A percentile compares a stretch with the other conserved stretches of the same genome.
Evolutionary conservation across 2,329 filamentous ascomycete genomes (phyloP).

Genomic region (Diaporthe citriasiana): DNA sequence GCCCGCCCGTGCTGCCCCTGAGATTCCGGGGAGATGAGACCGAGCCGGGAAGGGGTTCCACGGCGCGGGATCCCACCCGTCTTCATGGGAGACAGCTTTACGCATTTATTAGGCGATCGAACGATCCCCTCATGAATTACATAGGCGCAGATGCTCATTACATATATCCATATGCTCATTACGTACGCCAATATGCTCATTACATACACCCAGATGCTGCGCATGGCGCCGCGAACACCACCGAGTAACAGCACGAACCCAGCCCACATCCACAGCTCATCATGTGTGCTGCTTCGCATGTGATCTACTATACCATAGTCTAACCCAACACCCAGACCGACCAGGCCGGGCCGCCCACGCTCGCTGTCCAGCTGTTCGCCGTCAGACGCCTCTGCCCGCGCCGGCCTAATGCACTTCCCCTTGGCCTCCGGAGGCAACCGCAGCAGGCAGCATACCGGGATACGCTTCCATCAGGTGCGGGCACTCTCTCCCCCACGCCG

Average conservation of each 20-base stretch:
- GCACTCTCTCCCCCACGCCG: not conserved
- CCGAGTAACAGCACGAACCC: not conserved
- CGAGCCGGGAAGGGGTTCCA: not conserved
- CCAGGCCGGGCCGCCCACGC: not conserved
- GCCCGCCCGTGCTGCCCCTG: slow-evolving; percentile 8
- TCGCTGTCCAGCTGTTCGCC: not conserved
- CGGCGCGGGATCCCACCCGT: slow-evolving; percentile 4
- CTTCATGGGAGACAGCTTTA: not conserved
- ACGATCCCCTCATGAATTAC: not conserved
- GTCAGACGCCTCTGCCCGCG: slow-evolving; percentile 5
- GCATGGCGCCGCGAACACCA: not conserved
- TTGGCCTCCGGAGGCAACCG: slow-evolving; percentile 3
- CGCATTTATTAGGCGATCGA: not conserved
- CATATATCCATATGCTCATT: not conserved
- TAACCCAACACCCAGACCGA: not conserved
- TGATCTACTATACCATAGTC: not conserved
- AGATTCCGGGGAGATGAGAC: slow-evolving; percentile 15
- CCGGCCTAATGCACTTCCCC: slow-evolving; percentile 16
- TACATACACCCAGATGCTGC: not conserved
- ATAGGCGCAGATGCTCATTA: too few relatives aligned
- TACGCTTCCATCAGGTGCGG: not conserved
- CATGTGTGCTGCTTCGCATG: slow-evolving; percentile 12
- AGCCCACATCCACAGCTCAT: not conserved
- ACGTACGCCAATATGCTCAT: not conserved
- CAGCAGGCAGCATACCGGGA: not conserved